Evolutionary conservation across 2,329 filamentous ascomycete genomes (phyloP), one percentile per base, ranked within the genome.

Genomic region (Teratosphaeria zuluensis): DNA sequence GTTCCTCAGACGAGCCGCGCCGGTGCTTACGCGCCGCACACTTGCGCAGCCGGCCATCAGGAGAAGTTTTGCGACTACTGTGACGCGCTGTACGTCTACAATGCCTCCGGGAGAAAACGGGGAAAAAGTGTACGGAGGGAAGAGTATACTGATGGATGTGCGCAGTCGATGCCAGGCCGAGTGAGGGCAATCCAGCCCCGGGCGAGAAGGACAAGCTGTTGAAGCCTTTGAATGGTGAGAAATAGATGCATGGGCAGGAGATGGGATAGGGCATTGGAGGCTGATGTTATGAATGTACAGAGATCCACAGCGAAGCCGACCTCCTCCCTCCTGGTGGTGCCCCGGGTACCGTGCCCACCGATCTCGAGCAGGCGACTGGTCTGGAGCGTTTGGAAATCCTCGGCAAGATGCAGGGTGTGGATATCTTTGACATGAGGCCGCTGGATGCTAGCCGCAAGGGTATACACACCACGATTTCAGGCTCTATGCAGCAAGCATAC

Each of bases 361-460:
- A 99, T 78, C 77, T 95, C 74, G 91, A 97, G 77, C 94, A 99
- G 78, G 80, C 94, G 61, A 97, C 94, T 69, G 94, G 94, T 89
- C 83, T 97, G 61, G 94, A 99, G 83, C 92, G 94, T 84, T 84
- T 99, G 69, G 94, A 99, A 80, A 94, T 99, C 72, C 83, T 99
- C 75, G 94, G 94, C 79, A 99, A 99, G 86, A 96, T 97, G 88
- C 90, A 97, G 82, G 92, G 94, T 67, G 81, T 96, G 70, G 94
- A 99, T 74, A 82, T 97, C 75, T 99, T 99, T 81, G 92, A 99
- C 80, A 96, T 97, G 94, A 87, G 85, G 77, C 94, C 94, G 64
- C 84, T 99, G 69, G 94, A 97, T 76, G 82, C 92, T 64, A 94
- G 88, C 76, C 87, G 94, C 73, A 84, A 84, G 77, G 92, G 92